Evolutionary conservation across 2,329 filamentous ascomycete species (phyloP), one percentile per base, ranked within the genome.

Genomic region (Aspergillus awamori): DNA sequence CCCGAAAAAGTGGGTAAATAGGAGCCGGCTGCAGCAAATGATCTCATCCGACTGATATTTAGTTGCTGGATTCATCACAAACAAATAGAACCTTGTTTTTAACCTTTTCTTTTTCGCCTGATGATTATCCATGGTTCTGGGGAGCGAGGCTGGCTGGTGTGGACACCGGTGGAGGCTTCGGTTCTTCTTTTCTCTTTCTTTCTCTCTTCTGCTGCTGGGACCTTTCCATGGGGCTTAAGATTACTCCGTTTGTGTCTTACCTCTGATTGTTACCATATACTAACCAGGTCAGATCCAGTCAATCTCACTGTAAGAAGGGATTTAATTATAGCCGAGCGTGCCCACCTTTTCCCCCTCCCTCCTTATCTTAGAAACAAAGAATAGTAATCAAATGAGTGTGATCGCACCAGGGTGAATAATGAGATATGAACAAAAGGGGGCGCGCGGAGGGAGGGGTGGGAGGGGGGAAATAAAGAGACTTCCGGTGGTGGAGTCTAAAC

Each of bases 121-220:
- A 71, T 64, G 67, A 58, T 57, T 67, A 63, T 65, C 61, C 64
- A 62, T 59, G 56, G 62, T 57, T 65, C 64, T 64, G 63, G 64
- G 33, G 60, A 53, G 43, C 48, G 43, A 43, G 41, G 60, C 10
- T 58, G 53, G 53, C 48, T 45, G 51, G 30, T 39, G 38, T n/a
- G 28, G 47, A 26, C 26, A 30, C 47, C 47, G 47, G 47, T 51
- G 47, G 47, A 33, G 41, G 24, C 47, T 28, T 48, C 22, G 11
- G 10, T 49, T 15, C 15, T 28, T 49, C 13, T 49, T 26, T 28
- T 28, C 26, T 49, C 45, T 49, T 49, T 28, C 45, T 49, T 49
- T 49, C 13, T 11, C 26, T 51, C 24, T 51, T 51, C 24, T 51
- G 24, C 22, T 45, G 24, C 26, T 51, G 47, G 47, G 3, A 17